Evolutionary conservation across 257 asterid species (phyloP).

Genomic region (Schizonepeta tenuifolia): DNA sequence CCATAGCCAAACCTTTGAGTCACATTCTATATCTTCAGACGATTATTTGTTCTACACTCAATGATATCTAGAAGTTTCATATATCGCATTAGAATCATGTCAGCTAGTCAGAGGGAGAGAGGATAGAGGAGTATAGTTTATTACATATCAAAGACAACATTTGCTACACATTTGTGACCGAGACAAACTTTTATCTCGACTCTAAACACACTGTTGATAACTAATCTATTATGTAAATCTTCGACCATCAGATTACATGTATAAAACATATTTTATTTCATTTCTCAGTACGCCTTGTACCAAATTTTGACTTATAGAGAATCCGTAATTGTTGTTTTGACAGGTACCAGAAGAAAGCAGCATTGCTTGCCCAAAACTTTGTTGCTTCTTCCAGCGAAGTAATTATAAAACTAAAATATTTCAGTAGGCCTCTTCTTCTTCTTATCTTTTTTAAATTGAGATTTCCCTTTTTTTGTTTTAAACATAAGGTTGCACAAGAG

Average conservation of each 20-base stretch:
- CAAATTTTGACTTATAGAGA: slow-evolving; percentile 14
- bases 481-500: slow-evolving; percentile 49
- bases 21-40: slow-evolving; percentile 1
- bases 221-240: slow-evolving; percentile 3
- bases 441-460: too few relatives aligned
- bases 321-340: slow-evolving; percentile 9
- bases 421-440: slow-evolving; percentile 25
- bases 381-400: slow-evolving; percentile 56
- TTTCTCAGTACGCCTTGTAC: neutral
- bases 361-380: slow-evolving; percentile 49
- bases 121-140: neutral
- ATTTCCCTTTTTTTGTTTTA: neutral
- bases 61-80: slow-evolving; percentile 26
- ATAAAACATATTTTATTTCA: slow-evolving; percentile 4
- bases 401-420: slow-evolving; percentile 30
- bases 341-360: slow-evolving; percentile 61
- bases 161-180: slow-evolving; percentile 13
- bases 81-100: neutral
- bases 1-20: slow-evolving; percentile 13
- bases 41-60: slow-evolving; percentile 1
- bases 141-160: neutral
- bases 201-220: neutral
- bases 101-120: neutral
- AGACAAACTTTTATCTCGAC: neutral
- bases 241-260: neutral